Evolutionary conservation across 2,329 filamentous ascomycete genomes (phyloP), one percentile per base, ranked within the genome.

Genomic region (Myriosclerotinia duriaeana): DNA sequence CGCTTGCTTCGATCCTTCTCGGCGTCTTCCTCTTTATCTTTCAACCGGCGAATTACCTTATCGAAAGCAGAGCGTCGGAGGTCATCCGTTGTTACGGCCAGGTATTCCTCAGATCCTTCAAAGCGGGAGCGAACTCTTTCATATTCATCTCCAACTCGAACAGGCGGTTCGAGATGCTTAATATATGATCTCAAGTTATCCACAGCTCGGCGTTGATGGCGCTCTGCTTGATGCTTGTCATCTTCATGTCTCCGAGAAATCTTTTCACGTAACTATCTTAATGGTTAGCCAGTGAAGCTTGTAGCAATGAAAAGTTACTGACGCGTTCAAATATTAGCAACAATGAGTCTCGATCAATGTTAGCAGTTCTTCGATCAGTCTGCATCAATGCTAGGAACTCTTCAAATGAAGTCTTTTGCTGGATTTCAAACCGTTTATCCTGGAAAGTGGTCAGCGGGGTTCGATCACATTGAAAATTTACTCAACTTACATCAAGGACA

Each of bases 361-460:
- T 89, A 84, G 91, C 88, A 83, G 93, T 96, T 76, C 92, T 92
- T 75, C 88, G 87, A 83, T 98, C 93, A 82, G 88, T 87, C 78
- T 88, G 89, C 84, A 98, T 88, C 74, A 95, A 82, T 75, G 85
- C 83, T 77, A 89, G 82, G 81, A 98, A 98, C 75, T 97, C 93
- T 76, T 96, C 90, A 78, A 96, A 88, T 56, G 91, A 89, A 74
- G 93, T 97, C 75, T 91, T 90, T 70, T 89, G 84, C 71, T 90
- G 93, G 74, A 98, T 87, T 78, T 97, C 93, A 84, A 92, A 97
- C 75, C 89, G 91, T 82, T 92, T 91, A 79, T 97, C 92, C 91
- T 96, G 72, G 1, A 11, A 42, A 62, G 40, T 14, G 55, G 73
- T 85, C 72, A 85, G 79, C 67, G 64, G 44, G n/a, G 20, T 50